Conservation (phyloP, 768 basidiomycete genomes). For the Mycena venus region DNA sequence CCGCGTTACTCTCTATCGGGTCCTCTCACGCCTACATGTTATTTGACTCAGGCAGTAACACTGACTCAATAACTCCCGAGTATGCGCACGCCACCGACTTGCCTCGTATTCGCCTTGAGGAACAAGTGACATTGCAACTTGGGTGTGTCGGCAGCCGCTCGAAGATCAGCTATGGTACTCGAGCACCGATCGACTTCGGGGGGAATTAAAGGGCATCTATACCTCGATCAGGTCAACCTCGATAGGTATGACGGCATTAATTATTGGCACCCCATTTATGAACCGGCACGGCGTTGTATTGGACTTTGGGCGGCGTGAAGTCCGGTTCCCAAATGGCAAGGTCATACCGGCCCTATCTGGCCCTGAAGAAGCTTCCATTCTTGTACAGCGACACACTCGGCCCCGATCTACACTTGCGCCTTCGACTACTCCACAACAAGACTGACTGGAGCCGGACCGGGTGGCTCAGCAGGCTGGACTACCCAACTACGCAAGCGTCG, state of each 20-base stretch:
- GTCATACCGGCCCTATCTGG: not conserved
- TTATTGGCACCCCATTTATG: not conserved
- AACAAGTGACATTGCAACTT: not conserved
- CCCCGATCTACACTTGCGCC: too few relatives aligned
- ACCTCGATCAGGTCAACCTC: not conserved
- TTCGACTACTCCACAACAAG: too few relatives aligned
- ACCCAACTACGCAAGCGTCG: too few relatives aligned
- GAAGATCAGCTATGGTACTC: not conserved
- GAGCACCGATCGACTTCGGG: not conserved
- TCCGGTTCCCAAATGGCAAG: not conserved
- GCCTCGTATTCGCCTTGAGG: not conserved
- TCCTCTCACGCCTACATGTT: conserved; percentile 30
- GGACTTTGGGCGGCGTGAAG: not conserved
- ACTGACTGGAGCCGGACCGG: too few relatives aligned
- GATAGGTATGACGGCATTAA: not conserved
- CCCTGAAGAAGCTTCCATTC: not conserved
- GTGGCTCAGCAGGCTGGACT: too few relatives aligned
- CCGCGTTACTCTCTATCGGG: too few relatives aligned
- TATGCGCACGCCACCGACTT: too few relatives aligned
- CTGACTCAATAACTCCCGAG: not conserved
- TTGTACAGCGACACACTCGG: too few relatives aligned
- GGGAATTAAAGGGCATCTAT: not conserved
- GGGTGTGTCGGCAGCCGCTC: not conserved
- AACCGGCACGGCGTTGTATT: not conserved
- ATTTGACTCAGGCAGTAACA: conserved; percentile 12